Evolutionary conservation across 2,329 filamentous ascomycete genomes (phyloP).

Genomic region (Colletotrichum caudatum): DNA sequence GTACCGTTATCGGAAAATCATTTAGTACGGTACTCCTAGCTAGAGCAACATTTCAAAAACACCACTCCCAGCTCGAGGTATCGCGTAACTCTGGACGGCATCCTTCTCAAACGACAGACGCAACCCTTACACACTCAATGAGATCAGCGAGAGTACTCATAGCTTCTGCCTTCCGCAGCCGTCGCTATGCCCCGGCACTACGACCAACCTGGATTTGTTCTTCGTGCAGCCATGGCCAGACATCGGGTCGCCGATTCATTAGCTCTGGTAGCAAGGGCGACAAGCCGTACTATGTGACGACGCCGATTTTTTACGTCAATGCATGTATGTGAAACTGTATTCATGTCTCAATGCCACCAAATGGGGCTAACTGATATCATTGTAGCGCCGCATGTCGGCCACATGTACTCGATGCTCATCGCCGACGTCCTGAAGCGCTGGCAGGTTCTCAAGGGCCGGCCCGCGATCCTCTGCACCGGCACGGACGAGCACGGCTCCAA

Average conservation of each 20-base stretch:
- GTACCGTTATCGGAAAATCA: conserved; percentile 25
- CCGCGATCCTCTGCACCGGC: conserved; percentile 84
- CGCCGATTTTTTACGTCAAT: conserved; percentile 99
- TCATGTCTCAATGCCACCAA: neutral
- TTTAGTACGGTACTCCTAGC: conserved; percentile 21
- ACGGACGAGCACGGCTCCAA: conserved; percentile 99
- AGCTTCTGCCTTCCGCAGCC: conserved; percentile 21
- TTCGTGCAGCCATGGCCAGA: conserved; percentile 46
- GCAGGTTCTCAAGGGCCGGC: conserved; percentile 79
- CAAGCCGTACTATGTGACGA: conserved; percentile 96
- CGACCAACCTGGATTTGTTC: conserved; percentile 47
- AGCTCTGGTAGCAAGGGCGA: conserved; percentile 31
- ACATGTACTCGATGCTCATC: conserved; percentile 93
- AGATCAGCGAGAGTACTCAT: conserved; percentile 27
- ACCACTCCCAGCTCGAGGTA: neutral
- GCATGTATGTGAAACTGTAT: conserved; percentile 69
- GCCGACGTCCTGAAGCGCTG: conserved; percentile 93
- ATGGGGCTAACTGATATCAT: conserved; percentile 42
- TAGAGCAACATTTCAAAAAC: conserved; percentile 3
- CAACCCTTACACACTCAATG: conserved; percentile 15
- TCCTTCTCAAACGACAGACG: neutral
- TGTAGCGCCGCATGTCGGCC: conserved; percentile 90
- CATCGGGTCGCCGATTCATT: conserved; percentile 47
- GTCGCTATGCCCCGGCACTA: conserved; percentile 13
- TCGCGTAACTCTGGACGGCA: neutral